Base-by-base conservation (phyloP, 306 rosid species). In the Inga laurina region DNA sequence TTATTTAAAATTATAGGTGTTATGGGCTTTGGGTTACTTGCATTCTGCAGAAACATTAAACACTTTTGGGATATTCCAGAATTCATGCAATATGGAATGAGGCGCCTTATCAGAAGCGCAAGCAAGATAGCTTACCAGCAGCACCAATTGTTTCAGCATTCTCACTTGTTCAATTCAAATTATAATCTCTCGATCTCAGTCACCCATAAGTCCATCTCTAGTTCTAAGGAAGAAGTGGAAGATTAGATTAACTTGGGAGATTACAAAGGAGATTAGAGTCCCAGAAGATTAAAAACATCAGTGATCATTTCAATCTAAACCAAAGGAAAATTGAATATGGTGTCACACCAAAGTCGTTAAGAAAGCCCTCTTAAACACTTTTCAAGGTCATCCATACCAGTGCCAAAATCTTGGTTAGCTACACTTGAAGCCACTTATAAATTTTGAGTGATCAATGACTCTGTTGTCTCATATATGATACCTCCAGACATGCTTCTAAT, bases 371-470 rank as follows among this genome's bases (percentile, higher is more conserved):
- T 45, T 67, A 3, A 65, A 52, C 54, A 64, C 30, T 8, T 46
- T 34, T 74, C 56, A 75, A 64, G 75, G 84, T 49, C 44, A 64
- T 46, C 75, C 32, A 48, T 30, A 61, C 15, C 32, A 62, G 27
- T 62, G 51, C 74, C 76, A 24, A 24, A 24, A 62, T 24, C 19
- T 62, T 24, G 18, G 35, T 61, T 27, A 9, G 67, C 16, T 11
- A 24, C 35, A 4, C 32, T 61, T 27, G 16, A 61, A 9, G 67
- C 67, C 35, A 65, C 71, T 15, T 19, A 35, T 21, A 16, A n/a
- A 22, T 65, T 48, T 43, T 57, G 45, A 39, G 54, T 68, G 71
- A 76, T 75, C 12, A 13, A 49, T 37, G n/a, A 37, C 16, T 13
- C 21, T 34, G 46, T 64, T 68, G 78, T 34, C 32, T 70, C 71